A percentile compares a stretch with the other conserved stretches of the same genome.
Evolutionary conservation across 1,284 basidiomycete genomes (phyloP).

Genomic region (Marasmius oreades): DNA sequence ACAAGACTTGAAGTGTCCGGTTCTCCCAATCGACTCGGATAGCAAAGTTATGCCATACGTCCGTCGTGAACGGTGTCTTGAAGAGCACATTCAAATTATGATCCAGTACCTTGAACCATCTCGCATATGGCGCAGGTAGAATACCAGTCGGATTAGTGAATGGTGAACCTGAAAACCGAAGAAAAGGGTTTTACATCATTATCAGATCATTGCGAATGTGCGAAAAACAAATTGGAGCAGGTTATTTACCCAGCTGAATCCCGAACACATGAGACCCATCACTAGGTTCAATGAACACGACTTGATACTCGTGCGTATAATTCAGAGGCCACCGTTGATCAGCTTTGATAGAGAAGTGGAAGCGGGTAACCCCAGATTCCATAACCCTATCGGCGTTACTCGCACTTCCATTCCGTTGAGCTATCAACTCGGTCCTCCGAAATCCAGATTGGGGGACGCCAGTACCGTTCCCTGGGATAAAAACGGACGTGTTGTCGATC

Average conservation of each 20-base stretch:
- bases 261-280: constrained; percentile 58
- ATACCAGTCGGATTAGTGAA: constrained; percentile 47
- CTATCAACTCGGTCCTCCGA: constrained; percentile 56
- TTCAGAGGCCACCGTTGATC: constrained; percentile 45
- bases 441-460: constrained; percentile 48
- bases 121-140: constrained; percentile 36
- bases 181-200: background rate
- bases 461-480: constrained; percentile 42
- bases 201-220: background rate
- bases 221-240: background rate
- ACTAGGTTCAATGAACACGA: constrained; percentile 57
- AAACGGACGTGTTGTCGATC: constrained; percentile 58
- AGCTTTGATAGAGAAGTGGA: constrained; percentile 52
- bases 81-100: constrained; percentile 51
- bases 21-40: constrained; percentile 54
- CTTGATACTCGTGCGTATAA: constrained; percentile 55
- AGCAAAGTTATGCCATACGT: constrained; percentile 58
- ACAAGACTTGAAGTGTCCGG: constrained; percentile 45
- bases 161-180: constrained; percentile 42
- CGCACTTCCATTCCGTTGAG: constrained; percentile 39
- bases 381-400: constrained; percentile 36
- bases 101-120: constrained; percentile 48
- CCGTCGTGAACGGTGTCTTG: constrained; percentile 39
- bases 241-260: constrained; percentile 46
- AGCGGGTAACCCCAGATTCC: constrained; percentile 43